Conservation (phyloP, 129 eudicot genomes). For the Oenanthe sinensis region DNA sequence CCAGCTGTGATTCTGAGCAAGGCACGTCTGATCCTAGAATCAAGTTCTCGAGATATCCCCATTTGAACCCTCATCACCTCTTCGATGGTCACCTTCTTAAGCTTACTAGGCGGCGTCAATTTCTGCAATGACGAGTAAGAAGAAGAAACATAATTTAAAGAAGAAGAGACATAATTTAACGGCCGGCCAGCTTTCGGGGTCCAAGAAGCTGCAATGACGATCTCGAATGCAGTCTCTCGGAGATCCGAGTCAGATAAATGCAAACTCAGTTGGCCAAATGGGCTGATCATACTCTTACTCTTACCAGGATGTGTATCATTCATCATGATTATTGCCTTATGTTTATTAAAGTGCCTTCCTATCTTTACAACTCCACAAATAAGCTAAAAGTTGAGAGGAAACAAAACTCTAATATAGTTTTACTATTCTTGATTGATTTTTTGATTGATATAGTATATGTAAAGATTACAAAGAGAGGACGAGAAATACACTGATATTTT, state of each 20-base stretch:
- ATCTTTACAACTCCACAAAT: neutral
- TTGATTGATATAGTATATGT: neutral
- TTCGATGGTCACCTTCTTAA: constrained; percentile 86
- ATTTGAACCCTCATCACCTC: constrained; percentile 89
- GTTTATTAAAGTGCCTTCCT: too few species aligned
- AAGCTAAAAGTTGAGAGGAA: neutral
- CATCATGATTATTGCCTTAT: neutral
- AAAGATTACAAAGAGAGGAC: neutral
- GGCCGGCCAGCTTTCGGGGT: constrained; percentile 51
- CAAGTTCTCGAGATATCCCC: constrained; percentile 61
- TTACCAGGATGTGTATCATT: neutral
- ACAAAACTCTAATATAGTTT: too few species aligned
- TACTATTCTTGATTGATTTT: too few species aligned
- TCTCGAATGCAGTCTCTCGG: constrained; percentile 87
- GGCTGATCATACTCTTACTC: neutral
- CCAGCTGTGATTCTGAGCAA: constrained; percentile 86
- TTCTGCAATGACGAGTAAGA: constrained; percentile 43
- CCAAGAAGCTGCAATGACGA: constrained; percentile 68
- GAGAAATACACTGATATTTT: neutral
- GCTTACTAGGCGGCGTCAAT: constrained; percentile 76
- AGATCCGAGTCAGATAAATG: constrained; percentile 39
- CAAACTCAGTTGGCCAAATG: neutral
- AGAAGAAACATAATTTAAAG: too few species aligned
- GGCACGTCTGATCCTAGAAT: constrained; percentile 80
- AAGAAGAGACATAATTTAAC: constrained; percentile 20